Base-by-base conservation (phyloP, 2,329 filamentous ascomycete species). In the Colletotrichum coccodes region DNA sequence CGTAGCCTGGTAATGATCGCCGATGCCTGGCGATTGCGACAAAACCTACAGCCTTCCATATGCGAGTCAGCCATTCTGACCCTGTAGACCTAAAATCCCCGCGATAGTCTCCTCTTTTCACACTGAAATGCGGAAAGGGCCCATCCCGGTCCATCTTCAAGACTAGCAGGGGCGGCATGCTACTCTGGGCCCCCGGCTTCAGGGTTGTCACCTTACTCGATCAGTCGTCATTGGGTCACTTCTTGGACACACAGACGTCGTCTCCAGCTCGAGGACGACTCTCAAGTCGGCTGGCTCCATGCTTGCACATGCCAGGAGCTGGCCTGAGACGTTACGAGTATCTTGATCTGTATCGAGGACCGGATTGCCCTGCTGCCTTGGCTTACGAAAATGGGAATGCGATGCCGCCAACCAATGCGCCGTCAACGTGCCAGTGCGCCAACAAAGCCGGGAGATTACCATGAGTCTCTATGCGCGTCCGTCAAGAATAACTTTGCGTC, bases 241-340 rank as follows among this genome's bases (percentile, higher is more conserved):
- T 32, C 4, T 28, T 34, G 26, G 34, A 57, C 34, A 40, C 42
- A 57, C 32, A 49, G 64, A 50, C 46, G n/a, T 34, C 26, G 30
- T 46, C 58, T 44, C 44, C 53, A 64, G 32, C 38, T 21, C 40
- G 16, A 34, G n/a, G 26, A 50, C 58, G 26, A 42, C 26, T 56
- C 32, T 26, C 38, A 61, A 62, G 23, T 50, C 21, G 42, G 6
- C 32, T 32, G 49, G 49, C 23, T 44, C 64, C 58, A 66, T 56
- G 42, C 11, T 53, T 61, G 58, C 64, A 57, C 58, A 62, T 40
- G 34, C 49, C 64, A 67, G 40, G 42, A 56, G 58, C 32, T 34
- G 64, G 42, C 49, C 64, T 67, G 64, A 67, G 64, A 62, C 64
- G 38, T n/a, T 40, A n/a, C 42, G n/a, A 62, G 50, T 50, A 23